Evolutionary conservation across 495 filamentous ascomycete species (phyloP).

Genomic region (Lasiosphaeris hirsuta): DNA sequence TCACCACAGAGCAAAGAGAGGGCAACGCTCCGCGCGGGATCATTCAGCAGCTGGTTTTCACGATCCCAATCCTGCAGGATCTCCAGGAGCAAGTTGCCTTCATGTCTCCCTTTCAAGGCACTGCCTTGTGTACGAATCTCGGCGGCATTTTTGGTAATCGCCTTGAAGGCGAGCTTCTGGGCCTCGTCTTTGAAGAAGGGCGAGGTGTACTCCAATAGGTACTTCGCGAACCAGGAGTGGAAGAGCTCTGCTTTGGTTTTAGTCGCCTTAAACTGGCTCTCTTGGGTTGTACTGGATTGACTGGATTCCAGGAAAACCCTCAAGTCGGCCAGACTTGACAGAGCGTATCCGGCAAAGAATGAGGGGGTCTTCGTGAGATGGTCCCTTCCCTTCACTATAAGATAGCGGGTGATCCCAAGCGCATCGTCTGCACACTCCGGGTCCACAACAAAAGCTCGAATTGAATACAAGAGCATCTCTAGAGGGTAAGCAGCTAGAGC

Average conservation of each 20-base stretch:
- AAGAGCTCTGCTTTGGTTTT: constrained; percentile 65
- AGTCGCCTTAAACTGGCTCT: constrained; percentile 68
- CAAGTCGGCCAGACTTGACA: constrained; percentile 72
- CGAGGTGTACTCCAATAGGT: constrained; percentile 55
- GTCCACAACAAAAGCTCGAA: constrained; percentile 76
- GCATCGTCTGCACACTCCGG: constrained; percentile 88
- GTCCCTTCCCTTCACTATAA: constrained; percentile 63
- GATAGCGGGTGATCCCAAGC: constrained; percentile 80
- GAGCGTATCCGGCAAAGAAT: constrained; percentile 73
- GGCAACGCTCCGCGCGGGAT: constrained; percentile 63
- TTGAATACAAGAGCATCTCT: constrained; percentile 84
- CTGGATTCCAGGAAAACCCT: constrained; percentile 65
- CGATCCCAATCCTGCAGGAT: constrained; percentile 69
- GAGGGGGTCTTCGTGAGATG: constrained; percentile 63
- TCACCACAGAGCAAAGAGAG: constrained; percentile 69
- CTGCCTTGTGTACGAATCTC: constrained; percentile 56
- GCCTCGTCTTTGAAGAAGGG: constrained; percentile 42
- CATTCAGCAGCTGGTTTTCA: constrained; percentile 60
- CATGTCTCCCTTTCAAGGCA: constrained; percentile 56
- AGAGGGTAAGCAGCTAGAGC: constrained; percentile 76
- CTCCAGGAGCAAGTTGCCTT: constrained; percentile 69
- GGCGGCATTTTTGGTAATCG: constrained; percentile 61
- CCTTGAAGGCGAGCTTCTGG: constrained; percentile 55
- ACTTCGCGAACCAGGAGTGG: constrained; percentile 65
- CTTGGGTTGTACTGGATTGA: constrained; percentile 68